Percentiles rank a stretch among this genome's conserved stretches.
Conservation (phyloP, 768 basidiomycete genomes). For the Pholiota microspora region DNA sequence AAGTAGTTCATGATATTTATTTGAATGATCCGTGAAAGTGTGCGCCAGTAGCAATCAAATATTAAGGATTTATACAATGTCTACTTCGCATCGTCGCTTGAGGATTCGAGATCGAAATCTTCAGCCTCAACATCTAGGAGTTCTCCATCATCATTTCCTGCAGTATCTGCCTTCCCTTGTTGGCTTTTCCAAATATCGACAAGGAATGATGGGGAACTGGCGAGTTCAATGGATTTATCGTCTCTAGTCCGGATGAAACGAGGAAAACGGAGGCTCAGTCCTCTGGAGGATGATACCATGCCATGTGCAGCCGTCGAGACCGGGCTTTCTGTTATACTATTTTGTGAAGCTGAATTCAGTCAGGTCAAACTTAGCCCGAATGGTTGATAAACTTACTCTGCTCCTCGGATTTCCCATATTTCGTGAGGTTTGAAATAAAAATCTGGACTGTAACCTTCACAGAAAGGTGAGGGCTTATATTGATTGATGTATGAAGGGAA, state of each 20-base stretch:
- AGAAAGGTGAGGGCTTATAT: not conserved
- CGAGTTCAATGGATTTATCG: conserved; percentile 73
- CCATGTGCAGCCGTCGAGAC: conserved; percentile 79
- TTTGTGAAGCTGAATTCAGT: conserved; percentile 8
- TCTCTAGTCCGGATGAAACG: conserved; percentile 73
- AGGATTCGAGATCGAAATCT: conserved; percentile 22
- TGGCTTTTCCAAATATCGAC: conserved; percentile 69
- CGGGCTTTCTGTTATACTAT: conserved; percentile 79
- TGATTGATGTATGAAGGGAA: not conserved
- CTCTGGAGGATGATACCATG: conserved; percentile 49
- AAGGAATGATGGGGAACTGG: conserved; percentile 70
- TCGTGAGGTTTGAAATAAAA: conserved; percentile 71
- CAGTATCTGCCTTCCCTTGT: conserved; percentile 34
- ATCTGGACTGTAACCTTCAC: conserved; percentile 58
- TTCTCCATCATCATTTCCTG: conserved; percentile 54
- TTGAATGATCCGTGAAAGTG: no score
- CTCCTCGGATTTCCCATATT: conserved; percentile 89
- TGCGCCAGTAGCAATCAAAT: not conserved
- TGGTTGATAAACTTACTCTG: conserved; percentile 47
- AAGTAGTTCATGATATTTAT: no score
- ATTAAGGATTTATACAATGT: not conserved
- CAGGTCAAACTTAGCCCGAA: not conserved
- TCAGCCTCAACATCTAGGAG: conserved; percentile 50
- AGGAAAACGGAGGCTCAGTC: conserved; percentile 86
- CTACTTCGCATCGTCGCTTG: not conserved